phyloP scores from a whole-genome alignment of 768 basidiomycete genomes.

The Suillus cothurnatus region DNA sequence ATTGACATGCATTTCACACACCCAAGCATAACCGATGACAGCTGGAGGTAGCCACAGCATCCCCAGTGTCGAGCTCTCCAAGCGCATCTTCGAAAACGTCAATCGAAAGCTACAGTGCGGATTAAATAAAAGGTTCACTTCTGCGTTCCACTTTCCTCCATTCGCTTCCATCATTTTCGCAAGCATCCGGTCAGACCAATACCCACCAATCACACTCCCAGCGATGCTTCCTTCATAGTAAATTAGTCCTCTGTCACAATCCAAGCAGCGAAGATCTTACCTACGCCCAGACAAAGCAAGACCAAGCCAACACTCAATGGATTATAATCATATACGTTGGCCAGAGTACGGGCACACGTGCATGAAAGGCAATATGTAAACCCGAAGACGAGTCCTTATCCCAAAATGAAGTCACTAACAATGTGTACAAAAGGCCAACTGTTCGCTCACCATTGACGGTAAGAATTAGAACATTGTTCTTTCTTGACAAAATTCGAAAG shows the following conservation, averaged over 20 bases:
- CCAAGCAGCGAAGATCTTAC: constrained; percentile 35
- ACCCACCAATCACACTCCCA: constrained; percentile 61
- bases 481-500: constrained; percentile 52
- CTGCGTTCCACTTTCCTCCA: constrained; percentile 58
- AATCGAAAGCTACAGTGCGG: not conserved
- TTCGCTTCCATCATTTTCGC: constrained; percentile 42
- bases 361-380: constrained; percentile 73
- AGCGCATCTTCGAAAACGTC: constrained; percentile 58
- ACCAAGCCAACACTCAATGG: constrained; percentile 76
- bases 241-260: not conserved
- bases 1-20: constrained; percentile 60
- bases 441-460: constrained; percentile 27
- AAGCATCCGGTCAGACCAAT: constrained; percentile 58
- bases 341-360: constrained; percentile 72
- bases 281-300: constrained; percentile 72
- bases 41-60: constrained; percentile 58
- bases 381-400: constrained; percentile 66
- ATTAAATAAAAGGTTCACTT: constrained; percentile 44
- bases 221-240: constrained; percentile 42
- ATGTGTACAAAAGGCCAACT: not conserved
- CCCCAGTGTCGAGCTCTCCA: constrained; percentile 60
- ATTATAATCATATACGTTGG: constrained; percentile 60
- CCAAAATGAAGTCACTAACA: constrained; percentile 14
- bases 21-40: constrained; percentile 77
- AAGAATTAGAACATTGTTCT: constrained; percentile 70